Evolutionary conservation across 106 monocot genomes (phyloP).

Genomic region (Dendrobium officinale): DNA sequence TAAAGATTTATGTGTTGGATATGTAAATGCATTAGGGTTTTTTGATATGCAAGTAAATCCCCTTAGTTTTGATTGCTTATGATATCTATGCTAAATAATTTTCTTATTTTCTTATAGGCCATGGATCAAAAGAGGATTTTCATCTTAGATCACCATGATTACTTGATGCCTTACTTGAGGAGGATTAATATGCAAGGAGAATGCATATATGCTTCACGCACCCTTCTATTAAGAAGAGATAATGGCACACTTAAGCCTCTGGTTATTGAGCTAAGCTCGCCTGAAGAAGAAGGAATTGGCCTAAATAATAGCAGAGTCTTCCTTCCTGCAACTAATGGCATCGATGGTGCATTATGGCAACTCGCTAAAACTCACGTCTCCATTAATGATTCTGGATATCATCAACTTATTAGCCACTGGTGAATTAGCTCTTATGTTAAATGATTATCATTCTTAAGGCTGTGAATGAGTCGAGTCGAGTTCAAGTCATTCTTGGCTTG

Average conservation of each 20-base stretch:
- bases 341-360: slow-evolving; percentile 38
- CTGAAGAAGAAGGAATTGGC: slow-evolving; percentile 8
- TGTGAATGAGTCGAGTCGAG: background rate
- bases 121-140: slow-evolving; percentile 41
- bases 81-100: too few relatives aligned
- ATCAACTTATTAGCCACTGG: slow-evolving; percentile 75
- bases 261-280: slow-evolving; percentile 56
- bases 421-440: slow-evolving; percentile 12
- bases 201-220: slow-evolving; percentile 55
- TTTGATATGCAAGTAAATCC: too few relatives aligned
- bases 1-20: too few relatives aligned
- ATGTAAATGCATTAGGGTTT: too few relatives aligned
- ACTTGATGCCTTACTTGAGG: slow-evolving; percentile 52
- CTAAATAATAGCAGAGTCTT: slow-evolving; percentile 41
- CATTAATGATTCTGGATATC: slow-evolving; percentile 63
- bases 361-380: slow-evolving; percentile 62
- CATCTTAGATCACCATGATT: slow-evolving; percentile 71
- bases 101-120: slow-evolving; percentile 18
- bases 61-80: too few relatives aligned
- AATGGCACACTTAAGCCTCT: slow-evolving; percentile 47
- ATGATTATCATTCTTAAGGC: background rate
- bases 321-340: slow-evolving; percentile 32
- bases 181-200: slow-evolving; percentile 31
- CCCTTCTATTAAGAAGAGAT: slow-evolving; percentile 40
- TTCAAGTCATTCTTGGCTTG: too few relatives aligned